Evolutionary conservation across 495 filamentous ascomycete species (phyloP).

Genomic region (Jackrogersella minutella): DNA sequence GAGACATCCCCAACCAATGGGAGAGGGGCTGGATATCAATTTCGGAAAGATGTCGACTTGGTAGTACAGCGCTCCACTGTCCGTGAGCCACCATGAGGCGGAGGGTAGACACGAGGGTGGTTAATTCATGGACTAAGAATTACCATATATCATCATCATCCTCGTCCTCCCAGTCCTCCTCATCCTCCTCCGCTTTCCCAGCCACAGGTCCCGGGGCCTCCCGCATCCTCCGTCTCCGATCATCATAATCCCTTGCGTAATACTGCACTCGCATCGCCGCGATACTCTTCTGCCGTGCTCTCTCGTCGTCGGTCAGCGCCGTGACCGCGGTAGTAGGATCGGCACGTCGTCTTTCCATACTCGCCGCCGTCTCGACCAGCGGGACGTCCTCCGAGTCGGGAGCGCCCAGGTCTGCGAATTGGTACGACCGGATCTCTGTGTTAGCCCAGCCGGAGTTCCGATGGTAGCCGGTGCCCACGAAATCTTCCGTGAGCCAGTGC

Average conservation of each 20-base stretch:
- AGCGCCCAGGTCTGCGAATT: slow-evolving; percentile 58
- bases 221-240: background rate
- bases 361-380: slow-evolving; percentile 60
- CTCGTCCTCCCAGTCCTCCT: background rate
- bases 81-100: background rate
- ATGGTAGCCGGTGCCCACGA: slow-evolving; percentile 58
- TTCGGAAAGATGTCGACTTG: background rate
- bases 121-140: background rate
- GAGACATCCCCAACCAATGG: background rate
- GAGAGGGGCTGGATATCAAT: background rate
- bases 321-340: background rate
- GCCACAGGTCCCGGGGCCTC: background rate
- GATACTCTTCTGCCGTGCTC: background rate
- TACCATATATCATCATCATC: background rate
- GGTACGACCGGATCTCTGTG: slow-evolving; percentile 72
- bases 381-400: slow-evolving; percentile 60
- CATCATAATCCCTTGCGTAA: background rate
- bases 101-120: background rate
- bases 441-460: slow-evolving; percentile 50
- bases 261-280: background rate
- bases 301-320: background rate
- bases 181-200: too few species aligned
- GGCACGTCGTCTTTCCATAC: slow-evolving; percentile 45
- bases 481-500: slow-evolving; percentile 79
- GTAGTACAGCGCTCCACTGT: background rate